These are phyloP conservation scores for Microcera coccophila DNA, from an alignment of 2,329 filamentous ascomycete genomes.

Conservation along the genomic window DNA sequence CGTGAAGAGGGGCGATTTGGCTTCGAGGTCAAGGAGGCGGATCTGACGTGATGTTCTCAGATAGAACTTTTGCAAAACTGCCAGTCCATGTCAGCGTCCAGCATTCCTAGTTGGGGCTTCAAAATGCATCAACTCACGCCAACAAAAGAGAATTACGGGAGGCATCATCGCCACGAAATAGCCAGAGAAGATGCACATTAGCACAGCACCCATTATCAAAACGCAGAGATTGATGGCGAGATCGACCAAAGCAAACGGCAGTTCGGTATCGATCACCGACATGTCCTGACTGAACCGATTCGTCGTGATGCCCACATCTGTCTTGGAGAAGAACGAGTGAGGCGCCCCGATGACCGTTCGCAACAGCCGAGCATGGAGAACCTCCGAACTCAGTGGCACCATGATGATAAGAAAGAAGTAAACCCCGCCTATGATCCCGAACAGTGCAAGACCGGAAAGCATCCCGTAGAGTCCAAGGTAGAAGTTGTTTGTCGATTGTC, in stretches of 20 bases:
- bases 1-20: slow-evolving; percentile 34
- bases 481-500: slow-evolving; percentile 9
- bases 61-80: slow-evolving; percentile 1
- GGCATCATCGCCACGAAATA: too few relatives aligned
- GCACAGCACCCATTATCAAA: slow-evolving; percentile 5
- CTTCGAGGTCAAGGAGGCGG: slow-evolving; percentile 35
- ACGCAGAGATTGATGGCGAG: slow-evolving; percentile 6
- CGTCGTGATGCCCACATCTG: slow-evolving; percentile 34
- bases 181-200: slow-evolving; percentile 17
- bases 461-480: slow-evolving; percentile 15
- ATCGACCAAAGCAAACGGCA: slow-evolving; percentile 29
- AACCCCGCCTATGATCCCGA: too few relatives aligned
- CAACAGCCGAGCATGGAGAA: too few relatives aligned
- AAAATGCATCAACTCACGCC: too few relatives aligned
- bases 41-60: slow-evolving; percentile 37
- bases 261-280: slow-evolving; percentile 32
- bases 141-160: too few relatives aligned
- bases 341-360: too few relatives aligned
- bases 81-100: too few relatives aligned
- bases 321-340: slow-evolving; percentile 35
- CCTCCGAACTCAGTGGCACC: too few relatives aligned
- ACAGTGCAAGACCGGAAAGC: slow-evolving; percentile 7
- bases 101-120: too few relatives aligned
- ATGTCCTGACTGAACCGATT: slow-evolving; percentile 41
- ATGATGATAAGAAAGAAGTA: too few relatives aligned